Percentiles rank a stretch among this genome's conserved stretches.
phyloP scores from a whole-genome alignment of 371 early-diverging fungal species.

The Mycotypha africana region DNA sequence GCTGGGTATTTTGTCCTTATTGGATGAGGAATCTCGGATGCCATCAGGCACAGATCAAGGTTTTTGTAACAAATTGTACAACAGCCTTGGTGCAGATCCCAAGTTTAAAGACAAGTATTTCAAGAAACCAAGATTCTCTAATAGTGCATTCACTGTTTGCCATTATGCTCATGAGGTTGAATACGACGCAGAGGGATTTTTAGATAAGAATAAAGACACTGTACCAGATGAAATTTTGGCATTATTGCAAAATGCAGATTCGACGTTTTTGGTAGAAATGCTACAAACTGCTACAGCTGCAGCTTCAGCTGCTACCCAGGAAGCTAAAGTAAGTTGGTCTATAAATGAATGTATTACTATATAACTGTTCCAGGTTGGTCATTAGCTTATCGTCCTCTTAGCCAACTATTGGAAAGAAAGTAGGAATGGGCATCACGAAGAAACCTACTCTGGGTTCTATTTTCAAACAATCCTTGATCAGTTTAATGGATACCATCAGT shows the following conservation, averaged over 20 bases:
- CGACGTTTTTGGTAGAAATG: constrained; percentile 75
- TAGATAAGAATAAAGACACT: constrained; percentile 98
- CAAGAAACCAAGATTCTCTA: constrained; percentile 85
- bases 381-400: too few species aligned
- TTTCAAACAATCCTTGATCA: constrained; percentile 77
- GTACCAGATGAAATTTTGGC: constrained; percentile 88
- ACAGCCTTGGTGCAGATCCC: constrained; percentile 65
- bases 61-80: constrained; percentile 81
- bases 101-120: constrained; percentile 73
- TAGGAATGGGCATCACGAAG: too few species aligned
- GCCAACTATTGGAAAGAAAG: too few species aligned
- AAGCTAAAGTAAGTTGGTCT: too few species aligned
- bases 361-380: too few species aligned
- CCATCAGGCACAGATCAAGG: constrained; percentile 84
- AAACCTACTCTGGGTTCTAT: constrained; percentile 90
- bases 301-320: constrained; percentile 39
- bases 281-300: constrained; percentile 39
- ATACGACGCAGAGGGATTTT: constrained; percentile 90
- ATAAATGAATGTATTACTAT: too few species aligned
- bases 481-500: constrained; percentile 91
- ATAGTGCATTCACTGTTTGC: constrained; percentile 75
- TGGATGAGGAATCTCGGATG: constrained; percentile 95
- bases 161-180: constrained; percentile 93
- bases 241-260: constrained; percentile 64
- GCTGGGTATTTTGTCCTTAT: constrained; percentile 88